These are phyloP conservation scores for Iberis pinnata DNA, from an alignment of 345 rosid species.

Conservation along the genomic window DNA sequence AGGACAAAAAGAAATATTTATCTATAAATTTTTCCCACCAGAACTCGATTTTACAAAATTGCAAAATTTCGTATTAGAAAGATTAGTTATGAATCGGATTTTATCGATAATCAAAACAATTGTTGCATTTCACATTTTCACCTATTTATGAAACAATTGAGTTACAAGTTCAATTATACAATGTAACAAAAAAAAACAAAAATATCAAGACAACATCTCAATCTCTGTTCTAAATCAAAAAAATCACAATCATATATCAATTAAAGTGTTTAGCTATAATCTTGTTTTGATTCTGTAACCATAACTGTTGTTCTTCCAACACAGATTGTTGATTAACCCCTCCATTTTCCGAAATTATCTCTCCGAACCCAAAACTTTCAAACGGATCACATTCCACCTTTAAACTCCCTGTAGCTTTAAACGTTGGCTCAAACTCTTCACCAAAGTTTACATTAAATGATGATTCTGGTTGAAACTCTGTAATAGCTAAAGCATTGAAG, in stretches of 20 bases:
- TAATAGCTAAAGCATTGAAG: constrained; percentile 15
- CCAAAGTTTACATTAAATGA: constrained; percentile 42
- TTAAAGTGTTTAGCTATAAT: constrained; percentile 52
- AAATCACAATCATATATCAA: constrained; percentile 16
- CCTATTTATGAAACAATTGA: constrained; percentile 15
- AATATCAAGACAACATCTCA: constrained; percentile 12
- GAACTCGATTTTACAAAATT: too few relatives aligned
- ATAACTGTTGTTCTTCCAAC: constrained; percentile 49
- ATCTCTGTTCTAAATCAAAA: constrained; percentile 16
- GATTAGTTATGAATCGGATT: too few relatives aligned
- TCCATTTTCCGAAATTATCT: constrained; percentile 21
- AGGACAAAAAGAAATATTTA: too few relatives aligned
- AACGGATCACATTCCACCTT: constrained; percentile 45
- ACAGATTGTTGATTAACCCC: constrained; percentile 35
- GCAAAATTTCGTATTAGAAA: too few relatives aligned
- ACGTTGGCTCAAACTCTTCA: constrained; percentile 32
- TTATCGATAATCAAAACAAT: neutral
- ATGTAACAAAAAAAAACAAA: neutral
- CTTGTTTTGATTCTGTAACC: constrained; percentile 69
- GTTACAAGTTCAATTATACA: constrained; percentile 16
- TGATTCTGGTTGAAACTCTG: constrained; percentile 36
- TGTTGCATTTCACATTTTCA: constrained; percentile 16
- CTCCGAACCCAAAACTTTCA: constrained; percentile 27
- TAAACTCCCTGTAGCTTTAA: constrained; percentile 5
- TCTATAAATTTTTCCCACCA: too few relatives aligned